Percentiles rank a stretch among this genome's conserved stretches.
Evolutionary conservation across 805 yeast genomes (phyloP).

Genomic region (Saturnispora hagleri): DNA sequence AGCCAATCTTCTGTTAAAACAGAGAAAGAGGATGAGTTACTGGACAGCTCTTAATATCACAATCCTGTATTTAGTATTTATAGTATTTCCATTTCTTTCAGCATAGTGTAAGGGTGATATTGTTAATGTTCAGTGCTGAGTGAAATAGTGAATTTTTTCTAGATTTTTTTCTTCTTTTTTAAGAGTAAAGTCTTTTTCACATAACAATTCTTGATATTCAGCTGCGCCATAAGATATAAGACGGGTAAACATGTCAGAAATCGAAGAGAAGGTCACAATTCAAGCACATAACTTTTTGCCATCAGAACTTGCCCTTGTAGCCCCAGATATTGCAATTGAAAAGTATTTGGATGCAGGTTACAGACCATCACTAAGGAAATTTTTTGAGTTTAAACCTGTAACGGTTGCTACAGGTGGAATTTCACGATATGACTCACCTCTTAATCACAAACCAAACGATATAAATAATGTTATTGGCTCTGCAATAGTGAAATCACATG

Average conservation of each 20-base stretch:
- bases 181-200: neutral
- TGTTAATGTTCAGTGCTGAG: neutral
- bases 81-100: neutral
- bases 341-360: constrained; percentile 67
- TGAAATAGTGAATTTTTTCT: too few species aligned
- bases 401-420: constrained; percentile 32
- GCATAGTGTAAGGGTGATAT: neutral
- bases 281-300: constrained; percentile 64
- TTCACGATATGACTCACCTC: constrained; percentile 23
- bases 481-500: constrained; percentile 58
- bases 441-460: constrained; percentile 14
- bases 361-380: constrained; percentile 65
- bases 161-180: neutral
- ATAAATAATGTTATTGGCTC: constrained; percentile 46
- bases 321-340: constrained; percentile 77
- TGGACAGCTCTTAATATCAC: neutral
- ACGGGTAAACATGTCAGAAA: constrained; percentile 6
- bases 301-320: constrained; percentile 69
- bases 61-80: neutral
- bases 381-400: constrained; percentile 63
- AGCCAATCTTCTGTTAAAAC: neutral
- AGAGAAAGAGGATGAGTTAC: neutral
- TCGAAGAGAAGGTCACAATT: constrained; percentile 9
- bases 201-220: neutral
- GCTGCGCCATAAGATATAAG: neutral